Conservation (phyloP, 106 monocot genomes). For the Dactylorhiza incarnata region DNA sequence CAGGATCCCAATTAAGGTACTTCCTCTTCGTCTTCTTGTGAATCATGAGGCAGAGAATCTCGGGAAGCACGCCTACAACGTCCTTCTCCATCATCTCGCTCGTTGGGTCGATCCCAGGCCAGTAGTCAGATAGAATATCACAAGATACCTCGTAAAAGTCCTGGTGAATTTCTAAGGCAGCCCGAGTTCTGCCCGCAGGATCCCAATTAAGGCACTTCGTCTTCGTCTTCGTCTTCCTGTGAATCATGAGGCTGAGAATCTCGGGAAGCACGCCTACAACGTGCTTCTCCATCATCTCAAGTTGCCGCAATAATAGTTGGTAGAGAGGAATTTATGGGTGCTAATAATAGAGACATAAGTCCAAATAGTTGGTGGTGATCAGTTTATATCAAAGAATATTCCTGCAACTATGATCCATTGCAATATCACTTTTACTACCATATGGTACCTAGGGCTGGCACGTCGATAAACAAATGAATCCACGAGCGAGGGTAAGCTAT, state of each 20-base stretch:
- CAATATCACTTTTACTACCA: too few relatives aligned
- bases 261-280: slow-evolving; percentile 80
- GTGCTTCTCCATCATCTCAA: slow-evolving; percentile 94
- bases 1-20: slow-evolving; percentile 57
- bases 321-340: too few relatives aligned
- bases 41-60: slow-evolving; percentile 72
- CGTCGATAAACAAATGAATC: too few relatives aligned
- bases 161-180: slow-evolving; percentile 79
- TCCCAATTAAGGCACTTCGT: slow-evolving; percentile 71
- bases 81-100: slow-evolving; percentile 93
- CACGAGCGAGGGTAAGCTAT: too few relatives aligned
- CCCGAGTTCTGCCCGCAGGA: slow-evolving; percentile 61
- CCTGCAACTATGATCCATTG: too few relatives aligned
- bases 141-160: slow-evolving; percentile 86
- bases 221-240: slow-evolving; percentile 89
- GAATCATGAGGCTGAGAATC: slow-evolving; percentile 73
- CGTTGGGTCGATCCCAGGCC: too few relatives aligned
- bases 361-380: too few relatives aligned
- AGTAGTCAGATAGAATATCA: slow-evolving; percentile 85
- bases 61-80: slow-evolving; percentile 77
- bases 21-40: slow-evolving; percentile 95
- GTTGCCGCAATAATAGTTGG: too few relatives aligned
- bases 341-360: too few relatives aligned
- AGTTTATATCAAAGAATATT: too few relatives aligned
- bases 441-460: too few relatives aligned